Evolutionary conservation across 176 grass and related monocot species (phyloP).

Genomic region (Eragrostis curvula): DNA sequence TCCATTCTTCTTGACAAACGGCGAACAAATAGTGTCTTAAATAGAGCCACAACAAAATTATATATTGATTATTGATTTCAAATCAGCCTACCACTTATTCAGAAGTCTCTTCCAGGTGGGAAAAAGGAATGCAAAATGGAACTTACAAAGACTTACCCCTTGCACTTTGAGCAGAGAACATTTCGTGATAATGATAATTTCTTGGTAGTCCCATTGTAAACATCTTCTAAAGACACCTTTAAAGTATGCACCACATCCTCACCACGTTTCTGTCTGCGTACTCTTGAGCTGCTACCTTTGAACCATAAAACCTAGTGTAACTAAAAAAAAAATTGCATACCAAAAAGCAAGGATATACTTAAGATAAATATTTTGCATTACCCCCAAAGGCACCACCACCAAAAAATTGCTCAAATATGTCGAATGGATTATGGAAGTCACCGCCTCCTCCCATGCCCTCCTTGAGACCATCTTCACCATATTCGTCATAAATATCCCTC

Average conservation of each 20-base stretch:
- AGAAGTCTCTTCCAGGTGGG: neutral
- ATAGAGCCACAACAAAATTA: neutral
- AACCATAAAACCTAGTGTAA: constrained; percentile 23
- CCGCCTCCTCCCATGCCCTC: constrained; percentile 76
- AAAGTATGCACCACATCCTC: constrained; percentile 66
- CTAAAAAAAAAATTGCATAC: neutral
- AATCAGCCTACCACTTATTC: neutral
- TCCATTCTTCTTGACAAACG: neutral
- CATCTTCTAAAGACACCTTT: constrained; percentile 76
- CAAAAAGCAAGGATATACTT: neutral
- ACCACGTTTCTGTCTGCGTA: constrained; percentile 60
- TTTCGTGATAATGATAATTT: constrained; percentile 71
- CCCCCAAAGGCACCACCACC: constrained; percentile 66
- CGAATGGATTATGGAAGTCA: constrained; percentile 65
- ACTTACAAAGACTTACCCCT: constrained; percentile 55
- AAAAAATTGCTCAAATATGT: constrained; percentile 86
- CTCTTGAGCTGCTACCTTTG: constrained; percentile 71
- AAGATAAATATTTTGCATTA: constrained; percentile 19
- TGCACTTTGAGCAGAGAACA: constrained; percentile 75
- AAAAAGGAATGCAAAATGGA: neutral
- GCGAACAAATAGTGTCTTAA: neutral
- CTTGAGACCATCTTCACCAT: constrained; percentile 80
- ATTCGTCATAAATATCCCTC: constrained; percentile 67
- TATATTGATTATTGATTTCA: neutral
- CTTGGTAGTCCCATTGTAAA: constrained; percentile 71